A percentile compares a stretch with the other conserved stretches of the same genome.
Conservation (phyloP, 1,284 basidiomycete species). For the Trichosporon faecale region DNA sequence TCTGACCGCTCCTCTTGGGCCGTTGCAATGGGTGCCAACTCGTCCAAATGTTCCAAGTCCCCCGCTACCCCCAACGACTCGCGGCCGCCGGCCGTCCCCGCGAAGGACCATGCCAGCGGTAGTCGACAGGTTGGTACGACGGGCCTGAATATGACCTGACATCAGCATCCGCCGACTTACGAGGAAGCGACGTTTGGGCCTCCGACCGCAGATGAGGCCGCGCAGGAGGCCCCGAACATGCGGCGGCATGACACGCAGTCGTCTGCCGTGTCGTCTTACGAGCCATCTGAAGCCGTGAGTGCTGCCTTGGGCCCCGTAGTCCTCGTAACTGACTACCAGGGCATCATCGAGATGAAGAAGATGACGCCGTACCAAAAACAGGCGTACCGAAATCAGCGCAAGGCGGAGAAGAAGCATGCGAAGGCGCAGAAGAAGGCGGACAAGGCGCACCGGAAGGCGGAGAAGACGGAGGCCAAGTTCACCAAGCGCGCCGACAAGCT, state of each 20-base stretch:
- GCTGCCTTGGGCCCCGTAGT: not conserved
- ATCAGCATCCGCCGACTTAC: not conserved
- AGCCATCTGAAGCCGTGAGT: not conserved
- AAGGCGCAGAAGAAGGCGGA: conserved; percentile 12
- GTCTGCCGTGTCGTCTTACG: not conserved
- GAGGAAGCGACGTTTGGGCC: not conserved
- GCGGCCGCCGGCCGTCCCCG: not conserved
- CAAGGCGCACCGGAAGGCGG: conserved; percentile 8
- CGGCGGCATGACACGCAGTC: not conserved
- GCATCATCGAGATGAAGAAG: not conserved
- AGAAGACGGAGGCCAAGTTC: conserved; percentile 4
- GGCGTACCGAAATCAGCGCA: not conserved
- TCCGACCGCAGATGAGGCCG: not conserved
- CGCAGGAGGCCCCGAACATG: not conserved
- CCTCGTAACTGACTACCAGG: not conserved
- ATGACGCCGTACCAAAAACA: not conserved
- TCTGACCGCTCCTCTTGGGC: not conserved
- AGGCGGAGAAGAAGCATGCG: conserved; percentile 18
- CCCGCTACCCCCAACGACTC: too few species aligned
- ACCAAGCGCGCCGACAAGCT: not conserved
- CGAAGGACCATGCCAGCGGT: not conserved
- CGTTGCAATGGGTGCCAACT: not conserved
- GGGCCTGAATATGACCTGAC: not conserved
- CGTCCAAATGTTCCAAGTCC: not conserved
- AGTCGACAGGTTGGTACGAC: not conserved